These are phyloP conservation scores for Puccinia horiana DNA, from an alignment of 1,284 basidiomycete species.

Conservation along the genomic window DNA sequence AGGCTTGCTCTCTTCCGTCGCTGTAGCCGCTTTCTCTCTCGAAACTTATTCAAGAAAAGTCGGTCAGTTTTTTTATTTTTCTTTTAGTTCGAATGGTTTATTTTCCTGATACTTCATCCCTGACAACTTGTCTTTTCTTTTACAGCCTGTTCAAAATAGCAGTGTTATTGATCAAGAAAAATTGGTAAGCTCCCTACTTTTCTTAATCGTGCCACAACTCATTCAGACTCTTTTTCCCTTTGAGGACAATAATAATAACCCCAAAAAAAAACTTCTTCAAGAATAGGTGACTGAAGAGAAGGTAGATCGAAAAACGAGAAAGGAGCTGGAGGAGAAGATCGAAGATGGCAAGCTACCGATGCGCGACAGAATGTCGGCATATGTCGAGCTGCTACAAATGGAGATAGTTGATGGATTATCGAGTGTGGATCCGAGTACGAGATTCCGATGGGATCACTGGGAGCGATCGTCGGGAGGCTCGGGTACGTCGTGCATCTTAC, in stretches of 20 bases:
- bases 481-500: slow-evolving; percentile 84
- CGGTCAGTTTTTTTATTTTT: not conserved
- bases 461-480: slow-evolving; percentile 77
- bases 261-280: not conserved
- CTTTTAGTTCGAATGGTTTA: not conserved
- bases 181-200: not conserved
- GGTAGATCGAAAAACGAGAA: not conserved
- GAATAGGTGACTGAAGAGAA: not conserved
- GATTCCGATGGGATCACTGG: slow-evolving; percentile 87
- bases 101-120: not conserved
- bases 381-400: slow-evolving; percentile 77
- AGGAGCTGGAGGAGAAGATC: not conserved
- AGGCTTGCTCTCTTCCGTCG: not conserved
- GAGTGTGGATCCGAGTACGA: slow-evolving; percentile 71
- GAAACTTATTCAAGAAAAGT: not conserved
- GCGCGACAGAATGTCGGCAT: slow-evolving; percentile 77
- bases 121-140: not conserved
- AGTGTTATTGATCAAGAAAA: slow-evolving; percentile 1
- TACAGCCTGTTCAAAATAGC: slow-evolving; percentile 12
- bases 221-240: not conserved
- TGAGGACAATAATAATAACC: no score
- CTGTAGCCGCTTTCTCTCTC: not conserved
- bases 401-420: slow-evolving; percentile 80
- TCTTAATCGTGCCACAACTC: not conserved
- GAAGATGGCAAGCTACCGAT: slow-evolving; percentile 62